Base-by-base conservation (phyloP, 441 rosid species). In the Monsonia emarginata region DNA sequence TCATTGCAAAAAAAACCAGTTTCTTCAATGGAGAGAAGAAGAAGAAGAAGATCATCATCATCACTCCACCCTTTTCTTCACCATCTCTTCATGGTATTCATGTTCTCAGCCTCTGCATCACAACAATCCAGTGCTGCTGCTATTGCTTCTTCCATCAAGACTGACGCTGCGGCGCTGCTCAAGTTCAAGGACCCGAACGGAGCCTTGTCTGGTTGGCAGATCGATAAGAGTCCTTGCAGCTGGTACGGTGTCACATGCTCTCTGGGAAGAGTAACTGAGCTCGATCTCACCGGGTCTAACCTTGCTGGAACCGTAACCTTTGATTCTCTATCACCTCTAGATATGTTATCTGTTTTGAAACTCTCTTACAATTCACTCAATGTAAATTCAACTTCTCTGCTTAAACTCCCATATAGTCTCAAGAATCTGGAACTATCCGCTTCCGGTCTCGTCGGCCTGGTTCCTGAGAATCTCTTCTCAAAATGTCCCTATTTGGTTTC, bases 171-270 rank as follows among this genome's bases (percentile, higher is more conserved):
- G 0, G 86, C 84, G 8, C 85, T 93, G 21, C 75, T 93, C 44
- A 68, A 74, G 52, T 90, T 93, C 89, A 85, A 85, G 4, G 96
- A 90, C 81, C 90, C 91, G 0, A 81, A 79, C 61, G 81, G 79
- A 67, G 83, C 76, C 54, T 77, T 93, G 19, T 85, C 89, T 4
- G 77, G 75, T 0, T 93, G 98, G 98, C 27, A 76, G 63, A 79
- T 79, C 13, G 64, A 72, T 14, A 82, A 72, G 60, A 78, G 74
- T 34, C 93, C 91, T 24, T 90, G 98, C 72, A 65, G 62, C 67
- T 93, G 88, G 83, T 79, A 81, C 70, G 98, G 98, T 40, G 80
- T 90, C 64, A 78, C 89, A 50, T 93, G 98, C 81, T 67, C 85
- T 27, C 71, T 50, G 3, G 85, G 89, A 62, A 82, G 98, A 76